Conservation (phyloP, 1,139 yeast species). For the Candida sp. region DNA sequence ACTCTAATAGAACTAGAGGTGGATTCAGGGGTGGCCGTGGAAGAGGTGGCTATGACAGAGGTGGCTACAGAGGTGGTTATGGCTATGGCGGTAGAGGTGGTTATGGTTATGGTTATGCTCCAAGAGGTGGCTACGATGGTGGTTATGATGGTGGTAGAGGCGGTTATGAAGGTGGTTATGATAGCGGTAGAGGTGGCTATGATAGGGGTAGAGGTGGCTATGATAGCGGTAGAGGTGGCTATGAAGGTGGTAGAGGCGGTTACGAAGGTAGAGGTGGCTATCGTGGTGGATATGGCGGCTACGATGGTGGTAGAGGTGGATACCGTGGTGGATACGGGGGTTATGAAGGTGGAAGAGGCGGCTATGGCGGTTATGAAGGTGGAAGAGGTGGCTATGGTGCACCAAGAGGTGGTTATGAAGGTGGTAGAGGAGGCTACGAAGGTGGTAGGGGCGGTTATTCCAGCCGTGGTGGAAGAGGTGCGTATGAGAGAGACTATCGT, state of each 20-base stretch:
- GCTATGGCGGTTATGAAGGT: conserved; percentile 15
- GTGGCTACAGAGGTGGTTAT: conserved; percentile 15
- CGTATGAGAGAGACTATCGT: conserved; percentile 15
- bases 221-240: conserved; percentile 16
- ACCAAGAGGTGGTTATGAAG: conserved; percentile 13
- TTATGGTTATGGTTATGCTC: conserved; percentile 9
- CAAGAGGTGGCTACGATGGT: conserved; percentile 15
- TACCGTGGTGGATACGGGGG: conserved; percentile 13
- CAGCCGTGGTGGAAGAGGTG: conserved; percentile 11
- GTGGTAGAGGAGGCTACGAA: conserved; percentile 14
- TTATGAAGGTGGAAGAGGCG: conserved; percentile 15
- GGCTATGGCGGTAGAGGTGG: conserved; percentile 14
- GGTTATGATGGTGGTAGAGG: conserved; percentile 16
- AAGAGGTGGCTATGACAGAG: conserved; percentile 19
- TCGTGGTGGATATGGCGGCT: conserved; percentile 12
- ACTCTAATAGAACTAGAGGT: conserved; percentile 32
- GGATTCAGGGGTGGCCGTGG: conserved; percentile 28
- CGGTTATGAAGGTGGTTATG: conserved; percentile 13
- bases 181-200: conserved; percentile 13
- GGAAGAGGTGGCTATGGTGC: conserved; percentile 3
- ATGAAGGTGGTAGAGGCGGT: conserved; percentile 16
- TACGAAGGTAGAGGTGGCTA: conserved; percentile 14
- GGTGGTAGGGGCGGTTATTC: conserved; percentile 13
- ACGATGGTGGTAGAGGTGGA: conserved; percentile 14
- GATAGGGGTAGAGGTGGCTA: too few species aligned